Percentiles rank a stretch among this genome's conserved stretches.
phyloP scores from a whole-genome alignment of 1,139 yeast genomes.

The Spathaspora sp. region DNA sequence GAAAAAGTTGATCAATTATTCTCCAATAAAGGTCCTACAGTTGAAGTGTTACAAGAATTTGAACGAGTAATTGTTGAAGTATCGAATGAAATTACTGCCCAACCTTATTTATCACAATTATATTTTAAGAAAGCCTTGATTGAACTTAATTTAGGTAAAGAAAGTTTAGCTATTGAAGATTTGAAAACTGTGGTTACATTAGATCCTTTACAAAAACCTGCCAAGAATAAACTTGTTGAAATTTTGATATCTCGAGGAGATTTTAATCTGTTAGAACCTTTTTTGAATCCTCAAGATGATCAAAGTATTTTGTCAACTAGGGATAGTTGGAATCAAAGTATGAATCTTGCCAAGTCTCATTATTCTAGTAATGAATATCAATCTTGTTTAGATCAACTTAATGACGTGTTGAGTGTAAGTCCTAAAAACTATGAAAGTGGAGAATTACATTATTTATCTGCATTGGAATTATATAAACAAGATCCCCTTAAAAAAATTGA shows the following conservation, averaged over 20 bases:
- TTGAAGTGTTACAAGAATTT: slow-evolving; percentile 24
- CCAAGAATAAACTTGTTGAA: slow-evolving; percentile 42
- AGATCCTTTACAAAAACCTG: slow-evolving; percentile 41
- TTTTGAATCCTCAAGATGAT: slow-evolving; percentile 15
- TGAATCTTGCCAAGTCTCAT: slow-evolving; percentile 17
- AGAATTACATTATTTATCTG: slow-evolving; percentile 23
- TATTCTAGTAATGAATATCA: slow-evolving; percentile 17
- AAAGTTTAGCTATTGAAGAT: slow-evolving; percentile 46
- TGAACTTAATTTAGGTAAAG: slow-evolving; percentile 50
- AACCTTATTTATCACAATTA: slow-evolving; percentile 30
- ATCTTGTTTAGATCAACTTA: slow-evolving; percentile 22
- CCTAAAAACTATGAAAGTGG: slow-evolving; percentile 22
- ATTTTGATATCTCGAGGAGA: slow-evolving; percentile 48
- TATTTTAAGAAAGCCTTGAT: slow-evolving; percentile 56
- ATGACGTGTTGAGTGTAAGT: slow-evolving; percentile 22
- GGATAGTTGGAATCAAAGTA: slow-evolving; percentile 17
- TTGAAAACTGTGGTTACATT: slow-evolving; percentile 42
- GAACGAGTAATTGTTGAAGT: slow-evolving; percentile 20
- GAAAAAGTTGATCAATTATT: slow-evolving; percentile 14
- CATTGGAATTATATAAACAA: slow-evolving; percentile 15
- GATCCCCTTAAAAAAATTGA: slow-evolving; percentile 12
- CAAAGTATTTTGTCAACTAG: slow-evolving; percentile 17
- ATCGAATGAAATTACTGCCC: slow-evolving; percentile 7
- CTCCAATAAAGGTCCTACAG: slow-evolving; percentile 26
- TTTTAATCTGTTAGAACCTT: slow-evolving; percentile 21